These are phyloP conservation scores for Cladosporium colombiae DNA, from an alignment of 2,329 filamentous ascomycete genomes.

Conservation along the genomic window DNA sequence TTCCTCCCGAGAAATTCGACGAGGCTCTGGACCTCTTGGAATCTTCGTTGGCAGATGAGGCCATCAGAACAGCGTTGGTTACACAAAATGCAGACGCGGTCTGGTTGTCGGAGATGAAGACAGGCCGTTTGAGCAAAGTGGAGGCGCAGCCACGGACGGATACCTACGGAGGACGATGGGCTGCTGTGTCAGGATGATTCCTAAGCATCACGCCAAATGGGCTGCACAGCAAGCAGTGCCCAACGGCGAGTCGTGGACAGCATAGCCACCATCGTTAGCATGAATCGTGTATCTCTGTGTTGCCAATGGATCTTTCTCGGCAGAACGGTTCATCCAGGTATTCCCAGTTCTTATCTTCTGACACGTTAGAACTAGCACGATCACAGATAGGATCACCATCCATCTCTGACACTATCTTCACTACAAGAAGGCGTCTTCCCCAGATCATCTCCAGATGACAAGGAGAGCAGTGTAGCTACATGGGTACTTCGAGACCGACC, in stretches of 20 bases:
- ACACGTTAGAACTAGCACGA: not conserved
- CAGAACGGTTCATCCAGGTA: not conserved
- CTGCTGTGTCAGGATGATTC: slow-evolving; percentile 20
- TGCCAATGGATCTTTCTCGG: not conserved
- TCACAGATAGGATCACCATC: not conserved
- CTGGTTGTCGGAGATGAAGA: slow-evolving; percentile 62
- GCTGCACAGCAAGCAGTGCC: slow-evolving; percentile 7
- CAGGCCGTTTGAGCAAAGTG: slow-evolving; percentile 19
- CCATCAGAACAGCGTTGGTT: slow-evolving; percentile 61
- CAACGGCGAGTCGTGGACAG: not conserved
- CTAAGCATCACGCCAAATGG: not conserved
- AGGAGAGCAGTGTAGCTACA: not conserved
- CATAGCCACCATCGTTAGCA: not conserved
- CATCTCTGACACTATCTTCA: not conserved
- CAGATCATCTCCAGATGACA: not conserved
- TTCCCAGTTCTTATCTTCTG: not conserved
- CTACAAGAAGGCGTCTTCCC: not conserved
- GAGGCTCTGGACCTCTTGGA: slow-evolving; percentile 65
- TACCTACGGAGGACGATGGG: slow-evolving; percentile 15
- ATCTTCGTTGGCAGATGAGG: slow-evolving; percentile 37
- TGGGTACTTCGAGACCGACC: not conserved
- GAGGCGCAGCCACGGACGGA: slow-evolving; percentile 2
- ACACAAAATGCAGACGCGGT: slow-evolving; percentile 71
- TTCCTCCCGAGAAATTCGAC: slow-evolving; percentile 72
- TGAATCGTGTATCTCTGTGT: not conserved